Base-by-base conservation (phyloP, 345 rosid species). In the Hevea brasiliensis region DNA sequence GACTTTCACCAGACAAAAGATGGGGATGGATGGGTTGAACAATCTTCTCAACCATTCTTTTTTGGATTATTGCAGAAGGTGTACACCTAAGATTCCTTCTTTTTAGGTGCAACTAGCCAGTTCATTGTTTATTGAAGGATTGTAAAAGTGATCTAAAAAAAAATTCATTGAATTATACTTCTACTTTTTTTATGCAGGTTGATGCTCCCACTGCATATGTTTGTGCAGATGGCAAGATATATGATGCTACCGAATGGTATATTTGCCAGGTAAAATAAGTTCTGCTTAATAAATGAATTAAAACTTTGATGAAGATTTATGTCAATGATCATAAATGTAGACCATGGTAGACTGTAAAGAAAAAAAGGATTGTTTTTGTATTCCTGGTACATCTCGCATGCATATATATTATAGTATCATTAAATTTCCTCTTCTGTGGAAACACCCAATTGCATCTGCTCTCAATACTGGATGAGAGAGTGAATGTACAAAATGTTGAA, bases 1-100 rank as follows among this genome's bases (percentile, higher is more conserved):
- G 97, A 93, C 67, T 91, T 87, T 74, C 98, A 96, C 82, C 98
- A 69, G 79, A 95, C 95, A 77, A 96, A 91, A 83, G 99, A 96
- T 83, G 99, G 98, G 77, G 98, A 96, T 85, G 99, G 98, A 78
- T 96, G 99, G 99, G 89, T 93, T 63, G 98, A 96, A 79, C 99
- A 93, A 79, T 86, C 88, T 83, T 87, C 89, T 8, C 88, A 93
- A 47, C 96, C 90, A 11, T 82, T 96, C 69, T 69, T 90, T 65
- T 96, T 91, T 20, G 98, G 99, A 26, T 75, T 90, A 71, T 76
- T 96, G 77, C 98, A 93, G 81, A 96, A 90, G 99, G 98, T 90
- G 79, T 37, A 57, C 20, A 44, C 61, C 35, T 20, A 11, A 35
- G 8, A 23, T 20, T 58, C 37, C 20, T 29, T 7, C 29, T 47